phyloP scores from a whole-genome alignment of 768 basidiomycete genomes.

The Suillus decipiens region DNA sequence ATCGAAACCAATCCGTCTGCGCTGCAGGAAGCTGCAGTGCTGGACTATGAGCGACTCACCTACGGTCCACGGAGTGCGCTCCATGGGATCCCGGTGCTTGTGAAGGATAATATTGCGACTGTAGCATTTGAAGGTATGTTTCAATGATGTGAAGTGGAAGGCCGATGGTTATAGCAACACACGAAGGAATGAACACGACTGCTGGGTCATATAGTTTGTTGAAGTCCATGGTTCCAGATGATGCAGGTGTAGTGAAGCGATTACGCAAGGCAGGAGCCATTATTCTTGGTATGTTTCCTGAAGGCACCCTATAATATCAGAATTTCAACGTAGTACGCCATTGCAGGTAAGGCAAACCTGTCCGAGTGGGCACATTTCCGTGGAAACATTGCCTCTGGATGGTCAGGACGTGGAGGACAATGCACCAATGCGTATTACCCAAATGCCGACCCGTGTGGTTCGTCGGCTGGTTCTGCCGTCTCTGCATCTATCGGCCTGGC shows the following conservation, averaged over 20 bases:
- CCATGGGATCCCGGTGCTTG: slow-evolving; percentile 41
- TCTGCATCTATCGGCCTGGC: slow-evolving; percentile 52
- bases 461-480: slow-evolving; percentile 60
- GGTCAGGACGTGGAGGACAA: slow-evolving; percentile 60
- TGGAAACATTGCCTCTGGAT: slow-evolving; percentile 48
- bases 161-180: neutral
- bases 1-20: slow-evolving; percentile 42
- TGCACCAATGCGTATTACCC: slow-evolving; percentile 51
- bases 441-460: slow-evolving; percentile 55
- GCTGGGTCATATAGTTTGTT: slow-evolving; percentile 41
- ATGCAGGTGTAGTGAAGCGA: slow-evolving; percentile 35
- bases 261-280: slow-evolving; percentile 37
- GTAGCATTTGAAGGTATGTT: slow-evolving; percentile 28
- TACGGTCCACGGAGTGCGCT: slow-evolving; percentile 32
- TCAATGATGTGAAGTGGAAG: too few species aligned
- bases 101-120: slow-evolving; percentile 39
- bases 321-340: neutral
- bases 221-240: slow-evolving; percentile 34
- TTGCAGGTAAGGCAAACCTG: slow-evolving; percentile 54
- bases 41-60: slow-evolving; percentile 35
- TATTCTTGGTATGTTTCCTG: slow-evolving; percentile 28
- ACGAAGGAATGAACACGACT: slow-evolving; percentile 42
- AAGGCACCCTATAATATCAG: neutral
- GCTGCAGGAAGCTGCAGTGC: slow-evolving; percentile 33
- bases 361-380: slow-evolving; percentile 56